Conservation (phyloP, 2,329 filamentous ascomycete genomes). For the Claviceps pusilla region DNA sequence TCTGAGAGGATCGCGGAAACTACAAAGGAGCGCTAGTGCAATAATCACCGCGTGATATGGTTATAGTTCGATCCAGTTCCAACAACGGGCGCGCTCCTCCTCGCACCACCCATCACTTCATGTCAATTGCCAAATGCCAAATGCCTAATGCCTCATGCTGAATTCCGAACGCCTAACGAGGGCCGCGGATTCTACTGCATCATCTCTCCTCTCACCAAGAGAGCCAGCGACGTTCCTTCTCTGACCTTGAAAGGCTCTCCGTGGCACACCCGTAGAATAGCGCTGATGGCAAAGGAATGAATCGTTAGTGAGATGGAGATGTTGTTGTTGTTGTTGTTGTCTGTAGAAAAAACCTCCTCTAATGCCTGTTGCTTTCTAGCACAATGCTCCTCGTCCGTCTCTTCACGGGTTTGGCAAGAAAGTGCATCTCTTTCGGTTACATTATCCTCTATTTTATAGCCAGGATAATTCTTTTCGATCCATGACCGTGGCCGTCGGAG, state of each 20-base stretch:
- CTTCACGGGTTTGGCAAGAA: constrained; percentile 23
- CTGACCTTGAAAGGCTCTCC: constrained; percentile 26
- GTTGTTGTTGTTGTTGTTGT: constrained; percentile 16
- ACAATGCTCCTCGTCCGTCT: constrained; percentile 33
- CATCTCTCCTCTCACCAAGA: constrained; percentile 35
- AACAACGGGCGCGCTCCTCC: not conserved
- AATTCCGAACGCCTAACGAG: not conserved
- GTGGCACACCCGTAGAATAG: constrained; percentile 26
- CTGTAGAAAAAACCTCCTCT: constrained; percentile 29
- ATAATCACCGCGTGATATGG: not conserved
- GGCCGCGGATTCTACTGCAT: not conserved
- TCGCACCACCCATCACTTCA: too few species aligned
- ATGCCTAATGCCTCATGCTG: not conserved
- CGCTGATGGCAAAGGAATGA: constrained; percentile 32
- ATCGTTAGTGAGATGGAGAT: constrained; percentile 34
- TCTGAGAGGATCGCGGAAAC: not conserved
- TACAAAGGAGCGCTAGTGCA: not conserved
- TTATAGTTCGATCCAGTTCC: not conserved
- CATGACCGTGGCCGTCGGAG: constrained; percentile 31
- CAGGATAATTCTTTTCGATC: constrained; percentile 28
- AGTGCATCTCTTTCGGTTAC: not conserved
- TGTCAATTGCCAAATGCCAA: too few species aligned
- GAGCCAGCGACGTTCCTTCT: constrained; percentile 38
- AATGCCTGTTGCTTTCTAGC: constrained; percentile 26
- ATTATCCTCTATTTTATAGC: not conserved